These are phyloP conservation scores for Backusella psychrophila DNA, from an alignment of 192 early-diverging fungal species.

Conservation along the genomic window DNA sequence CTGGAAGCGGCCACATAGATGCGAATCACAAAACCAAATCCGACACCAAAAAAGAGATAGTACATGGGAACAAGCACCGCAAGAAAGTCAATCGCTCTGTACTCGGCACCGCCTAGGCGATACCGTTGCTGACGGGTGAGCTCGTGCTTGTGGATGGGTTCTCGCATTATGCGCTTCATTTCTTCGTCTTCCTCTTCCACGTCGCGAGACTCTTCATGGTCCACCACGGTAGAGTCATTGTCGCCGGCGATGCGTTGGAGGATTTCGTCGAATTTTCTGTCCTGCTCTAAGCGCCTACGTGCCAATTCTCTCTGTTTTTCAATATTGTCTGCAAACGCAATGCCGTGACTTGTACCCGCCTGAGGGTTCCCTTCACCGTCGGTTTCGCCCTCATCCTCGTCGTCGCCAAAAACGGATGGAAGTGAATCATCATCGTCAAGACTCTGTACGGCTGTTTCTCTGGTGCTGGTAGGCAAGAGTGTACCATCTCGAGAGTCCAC, in stretches of 20 bases:
- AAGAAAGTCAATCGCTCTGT: slow-evolving; percentile 28
- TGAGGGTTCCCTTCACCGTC: not conserved
- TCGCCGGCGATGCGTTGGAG: not conserved
- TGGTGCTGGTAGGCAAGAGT: not conserved
- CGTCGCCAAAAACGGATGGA: not conserved
- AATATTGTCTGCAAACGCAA: slow-evolving; percentile 36
- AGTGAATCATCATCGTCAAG: not conserved
- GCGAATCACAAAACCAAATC: slow-evolving; percentile 9
- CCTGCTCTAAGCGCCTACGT: slow-evolving; percentile 19
- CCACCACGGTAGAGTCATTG: not conserved
- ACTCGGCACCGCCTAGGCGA: slow-evolving; percentile 33
- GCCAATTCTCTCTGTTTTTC: slow-evolving; percentile 27
- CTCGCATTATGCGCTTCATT: slow-evolving; percentile 22
- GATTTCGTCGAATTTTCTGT: slow-evolving; percentile 14
- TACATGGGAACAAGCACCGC: slow-evolving; percentile 21
- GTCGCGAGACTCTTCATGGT: not conserved
- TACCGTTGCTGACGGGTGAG: slow-evolving; percentile 30
- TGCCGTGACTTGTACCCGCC: not conserved
- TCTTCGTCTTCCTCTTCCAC: slow-evolving; percentile 1
- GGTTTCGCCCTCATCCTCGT: not conserved
- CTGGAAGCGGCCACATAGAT: slow-evolving; percentile 26
- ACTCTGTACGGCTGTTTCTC: not conserved
- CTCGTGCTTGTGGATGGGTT: slow-evolving; percentile 30
- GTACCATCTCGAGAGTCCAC: not conserved
- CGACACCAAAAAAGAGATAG: slow-evolving; percentile 20